Evolutionary conservation across 1,139 yeast species (phyloP), one percentile per base, ranked within the genome.

Genomic region (Pichia sp.): DNA sequence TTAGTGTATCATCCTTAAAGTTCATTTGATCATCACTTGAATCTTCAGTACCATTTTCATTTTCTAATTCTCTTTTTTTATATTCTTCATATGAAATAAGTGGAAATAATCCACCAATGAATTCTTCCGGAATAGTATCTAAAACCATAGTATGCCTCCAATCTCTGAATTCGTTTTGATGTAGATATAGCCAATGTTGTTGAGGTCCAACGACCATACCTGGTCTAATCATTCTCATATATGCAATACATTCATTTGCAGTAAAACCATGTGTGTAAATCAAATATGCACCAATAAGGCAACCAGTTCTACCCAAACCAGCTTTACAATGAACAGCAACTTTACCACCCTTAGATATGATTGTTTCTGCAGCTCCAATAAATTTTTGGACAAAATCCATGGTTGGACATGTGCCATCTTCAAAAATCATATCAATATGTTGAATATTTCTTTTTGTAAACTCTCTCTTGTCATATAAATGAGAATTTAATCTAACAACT

Each of bases 141-240:
- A 87, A 65, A n/a, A 80, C 78, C 96, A 87, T 89, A 7, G 97
- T 89, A 57, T 82, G 85, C 62, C 90, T 78, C 97, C 98, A 92
- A 57, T 89, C 96, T 57, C 97, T 76, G 65, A 92, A 92, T 56
- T 89, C 96, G 62, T 89, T 84, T 65, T 92, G 98, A 63, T 92
- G 96, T 55, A 92, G 75, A 60, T 92, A 94, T 45, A 92, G 72
- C 98, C 98, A 92, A 67, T 92, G 98, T 62, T 92, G 98, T 64
- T 92, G 98, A 2, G 98, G 98, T 0, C 98, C 98, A 32, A 92
- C 98, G 16, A 92, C 97, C 98, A 92, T 92, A 30, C 98, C 98
- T 0, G 98, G 98, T 55, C 98, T 78, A 53, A 92, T 74, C 78
- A 92, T 86, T 63, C 98, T 76, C 94, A 92, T 86, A 60, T 89